These are phyloP conservation scores for Aegle marmelos DNA, from an alignment of 345 rosid species.

Conservation along the genomic window DNA sequence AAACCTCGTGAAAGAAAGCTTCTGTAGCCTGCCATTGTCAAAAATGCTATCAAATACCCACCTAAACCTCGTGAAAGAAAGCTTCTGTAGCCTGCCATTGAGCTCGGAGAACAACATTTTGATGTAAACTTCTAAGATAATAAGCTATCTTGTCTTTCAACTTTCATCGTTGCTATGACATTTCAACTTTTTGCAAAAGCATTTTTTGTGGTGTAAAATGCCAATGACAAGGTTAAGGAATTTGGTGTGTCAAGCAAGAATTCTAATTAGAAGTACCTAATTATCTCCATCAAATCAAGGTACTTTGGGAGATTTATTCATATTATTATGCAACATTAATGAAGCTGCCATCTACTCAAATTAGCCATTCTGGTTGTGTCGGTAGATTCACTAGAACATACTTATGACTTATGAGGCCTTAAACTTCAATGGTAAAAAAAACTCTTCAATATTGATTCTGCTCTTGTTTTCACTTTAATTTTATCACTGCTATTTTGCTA, in stretches of 20 bases:
- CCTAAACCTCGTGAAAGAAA: conserved; percentile 11
- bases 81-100: not conserved
- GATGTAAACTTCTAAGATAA: not conserved
- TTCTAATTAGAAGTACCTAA: not conserved
- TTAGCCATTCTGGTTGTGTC: not conserved
- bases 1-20: conserved; percentile 1
- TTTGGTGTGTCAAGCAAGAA: not conserved
- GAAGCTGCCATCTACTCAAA: not conserved
- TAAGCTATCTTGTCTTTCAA: not conserved
- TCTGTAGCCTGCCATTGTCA: conserved; percentile 21
- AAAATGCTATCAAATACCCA: conserved; percentile 48
- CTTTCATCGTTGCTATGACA: not conserved
- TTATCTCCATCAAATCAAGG: not conserved
- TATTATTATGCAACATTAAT: not conserved
- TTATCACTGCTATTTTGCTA: not conserved
- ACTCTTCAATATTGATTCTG: too few relatives aligned
- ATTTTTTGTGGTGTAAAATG: not conserved
- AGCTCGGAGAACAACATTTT: conserved; percentile 2
- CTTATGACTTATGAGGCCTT: not conserved
- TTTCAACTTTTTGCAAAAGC: conserved; percentile 4
- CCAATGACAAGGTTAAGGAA: not conserved
- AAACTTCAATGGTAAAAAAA: not conserved
- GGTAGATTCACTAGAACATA: not conserved
- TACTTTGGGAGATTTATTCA: not conserved
- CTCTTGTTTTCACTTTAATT: not conserved